Conservation (phyloP, 176 grass and related monocot species). For the Lolium rigidum region DNA sequence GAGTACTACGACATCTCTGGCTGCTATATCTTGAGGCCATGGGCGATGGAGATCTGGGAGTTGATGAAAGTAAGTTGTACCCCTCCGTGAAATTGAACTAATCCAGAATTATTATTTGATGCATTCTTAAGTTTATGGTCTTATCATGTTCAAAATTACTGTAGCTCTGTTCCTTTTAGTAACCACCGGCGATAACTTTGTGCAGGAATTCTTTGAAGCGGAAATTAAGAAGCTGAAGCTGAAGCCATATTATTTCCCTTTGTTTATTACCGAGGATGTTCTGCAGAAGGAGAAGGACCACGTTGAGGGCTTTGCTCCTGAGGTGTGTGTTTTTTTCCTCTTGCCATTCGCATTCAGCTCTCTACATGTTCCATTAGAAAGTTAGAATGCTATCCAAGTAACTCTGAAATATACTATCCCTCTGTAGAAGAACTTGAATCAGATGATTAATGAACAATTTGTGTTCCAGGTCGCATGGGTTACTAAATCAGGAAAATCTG, state of each 20-base stretch:
- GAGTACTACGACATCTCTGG: constrained; percentile 95
- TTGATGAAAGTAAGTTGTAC: constrained; percentile 59
- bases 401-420: not conserved
- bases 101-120: too few relatives aligned
- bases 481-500: constrained; percentile 79
- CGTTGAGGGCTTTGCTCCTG: constrained; percentile 92
- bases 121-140: too few relatives aligned
- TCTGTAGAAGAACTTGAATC: not conserved
- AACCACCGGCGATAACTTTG: too few relatives aligned
- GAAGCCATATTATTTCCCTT: constrained; percentile 82
- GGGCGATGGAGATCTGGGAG: constrained; percentile 91
- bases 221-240: constrained; percentile 93
- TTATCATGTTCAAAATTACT: too few relatives aligned
- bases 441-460: not conserved
- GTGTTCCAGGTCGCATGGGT: constrained; percentile 71
- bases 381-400: not conserved
- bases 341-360: not conserved
- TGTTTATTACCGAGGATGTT: constrained; percentile 91
- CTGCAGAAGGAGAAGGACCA: constrained; percentile 93
- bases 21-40: constrained; percentile 89
- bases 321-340: constrained; percentile 51
- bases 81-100: not conserved
- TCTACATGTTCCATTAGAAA: not conserved
- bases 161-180: too few relatives aligned
- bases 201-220: constrained; percentile 93